Evolutionary conservation across 129 eudicot species (phyloP), one percentile per base, ranked within the genome.

Genomic region (Tagetes erecta): DNA sequence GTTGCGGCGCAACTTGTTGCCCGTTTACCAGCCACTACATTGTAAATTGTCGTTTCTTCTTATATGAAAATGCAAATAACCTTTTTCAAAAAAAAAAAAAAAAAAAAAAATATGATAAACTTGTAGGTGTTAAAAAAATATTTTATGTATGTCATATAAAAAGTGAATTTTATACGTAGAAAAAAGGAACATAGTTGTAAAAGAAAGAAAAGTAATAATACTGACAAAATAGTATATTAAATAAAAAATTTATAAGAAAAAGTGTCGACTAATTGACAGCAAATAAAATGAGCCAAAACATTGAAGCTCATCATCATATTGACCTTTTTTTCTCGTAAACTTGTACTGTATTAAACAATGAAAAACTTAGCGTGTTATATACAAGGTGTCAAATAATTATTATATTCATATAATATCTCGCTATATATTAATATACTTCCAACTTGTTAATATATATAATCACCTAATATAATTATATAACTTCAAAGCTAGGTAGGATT

Each of bases 241-340:
- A 57, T 31, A 58, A 27, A 56, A 14, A 20, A 56, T 30, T 33
- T 7, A 57, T 30, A 31, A 39, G 39, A 58, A 4, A 58, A 3
- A 31, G 14, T 34, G 9, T 58, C 11, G 64, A 3, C 38, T 58
- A 58, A 30, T 30, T 58, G 64, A 58, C 64, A 30, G 39, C 64
- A 58, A 31, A 34, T 10, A 59, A 11, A 34, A 34, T 59, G 65
- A 59, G 65, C 65, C 40, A 10, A 11, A 34, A 59, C 38, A 33
- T 33, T 59, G 41, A 59, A 59, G 66, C 34, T 59, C 40, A 59
- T 59, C 66, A 34, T 34, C 66, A 3, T 59, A 59, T 59, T 59
- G 51, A 46, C 5, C 3, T 0, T 0, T 51, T 12, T 51, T 5
- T 13, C 30, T 0, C 5, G 20, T n/a, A 3, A 51, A 51, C 58